Conservation (phyloP, 306 rosid species). For the Malus orientalis region DNA sequence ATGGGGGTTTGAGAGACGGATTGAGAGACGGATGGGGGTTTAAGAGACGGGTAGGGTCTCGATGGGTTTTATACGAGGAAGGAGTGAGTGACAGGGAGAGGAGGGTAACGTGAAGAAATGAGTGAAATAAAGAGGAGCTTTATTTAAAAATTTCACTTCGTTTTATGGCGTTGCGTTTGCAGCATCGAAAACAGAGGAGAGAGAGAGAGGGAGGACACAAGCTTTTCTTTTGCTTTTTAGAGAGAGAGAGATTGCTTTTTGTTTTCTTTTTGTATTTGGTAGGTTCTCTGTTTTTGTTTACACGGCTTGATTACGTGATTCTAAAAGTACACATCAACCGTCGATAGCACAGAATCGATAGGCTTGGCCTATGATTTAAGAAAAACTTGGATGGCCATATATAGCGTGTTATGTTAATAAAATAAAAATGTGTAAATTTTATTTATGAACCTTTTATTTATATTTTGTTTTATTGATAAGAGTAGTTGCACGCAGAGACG, state of each 20-base stretch:
- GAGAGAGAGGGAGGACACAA: constrained; percentile 1
- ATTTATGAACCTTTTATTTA: too few species aligned
- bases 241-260: constrained; percentile 8
- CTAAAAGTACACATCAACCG: not conserved
- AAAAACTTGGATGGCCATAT: too few species aligned
- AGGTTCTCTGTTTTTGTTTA: not conserved
- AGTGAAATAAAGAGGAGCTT: constrained; percentile 17
- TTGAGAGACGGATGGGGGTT: not conserved
- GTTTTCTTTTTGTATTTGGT: constrained; percentile 17
- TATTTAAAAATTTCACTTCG: constrained; percentile 36
- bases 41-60: not conserved
- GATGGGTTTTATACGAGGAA: constrained; percentile 16
- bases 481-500: fast-evolving
- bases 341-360: too few species aligned
- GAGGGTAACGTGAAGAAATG: constrained; percentile 22
- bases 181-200: constrained; percentile 31
- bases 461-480: too few species aligned
- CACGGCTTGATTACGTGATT: not conserved
- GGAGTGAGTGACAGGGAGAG: not conserved
- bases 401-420: too few species aligned
- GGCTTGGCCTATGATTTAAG: too few species aligned
- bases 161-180: constrained; percentile 31
- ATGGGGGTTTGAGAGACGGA: not conserved
- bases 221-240: constrained; percentile 36
- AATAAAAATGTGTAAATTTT: too few species aligned